Evolutionary conservation across 805 yeast genomes (phyloP), one percentile per base, ranked within the genome.

Genomic region (Saturnispora hagleri): DNA sequence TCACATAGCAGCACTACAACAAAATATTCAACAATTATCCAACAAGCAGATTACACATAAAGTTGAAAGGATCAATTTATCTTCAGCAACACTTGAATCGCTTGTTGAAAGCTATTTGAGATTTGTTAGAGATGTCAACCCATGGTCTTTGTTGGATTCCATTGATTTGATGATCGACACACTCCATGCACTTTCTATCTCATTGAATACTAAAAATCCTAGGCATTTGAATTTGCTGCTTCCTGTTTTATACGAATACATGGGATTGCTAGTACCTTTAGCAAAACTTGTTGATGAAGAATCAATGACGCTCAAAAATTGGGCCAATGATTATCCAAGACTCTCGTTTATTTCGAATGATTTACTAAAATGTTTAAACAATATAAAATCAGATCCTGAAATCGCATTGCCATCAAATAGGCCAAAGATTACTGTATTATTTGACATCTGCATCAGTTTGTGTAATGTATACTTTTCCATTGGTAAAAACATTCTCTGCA

Each of bases 401-500:
- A 54, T 70, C 26, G 69, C 69, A 47, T 57, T 56, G 9, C 53
- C 56, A 7, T 63, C 68, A 34, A 65, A 68, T 9, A 56, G 54
- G 38, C 59, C 57, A 46, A 79, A 79, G 54, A 77, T 73, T 46
- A 62, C 72, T 5, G 64, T 80, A 10, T 69, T 81, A 24, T 59
- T 81, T 41, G 73, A 71, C 53, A 62, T 80, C 10, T 79, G 81
- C 12, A 70, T 72, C 28, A 68, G 71, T 40, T 60, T 81, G 43
- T 80, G 84, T 61, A 69, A 66, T 55, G 66, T 77, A 0, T 81
- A 81, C 61, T 77, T 78, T 60, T 67, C 63, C 40, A 73, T 81
- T 22, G 75, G 71, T 31, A 78, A 76, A 31, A 84, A 85, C 5
- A 68, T 80, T 57, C 65, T 80, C 17, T 81, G 86, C 63, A 73